Percentiles rank a stretch among this genome's conserved stretches.
Conservation (phyloP, 805 yeast genomes). For the Nadsonia fulvescens region DNA sequence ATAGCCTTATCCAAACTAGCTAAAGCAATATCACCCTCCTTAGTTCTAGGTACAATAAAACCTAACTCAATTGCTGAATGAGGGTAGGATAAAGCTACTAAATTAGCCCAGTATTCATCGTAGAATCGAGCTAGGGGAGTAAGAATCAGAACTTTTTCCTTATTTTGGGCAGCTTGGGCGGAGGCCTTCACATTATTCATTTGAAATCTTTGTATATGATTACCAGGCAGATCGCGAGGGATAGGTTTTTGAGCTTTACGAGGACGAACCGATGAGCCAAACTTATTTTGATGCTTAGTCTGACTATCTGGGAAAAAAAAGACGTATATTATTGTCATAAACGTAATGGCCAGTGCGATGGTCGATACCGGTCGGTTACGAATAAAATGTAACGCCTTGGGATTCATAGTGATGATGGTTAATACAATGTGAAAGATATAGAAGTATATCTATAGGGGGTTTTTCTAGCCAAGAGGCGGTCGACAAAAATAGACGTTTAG, state of each 20-base stretch:
- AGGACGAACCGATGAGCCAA: too few relatives aligned
- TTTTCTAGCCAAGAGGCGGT: too few relatives aligned
- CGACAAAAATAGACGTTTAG: too few relatives aligned
- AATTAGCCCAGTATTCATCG: conserved; percentile 74
- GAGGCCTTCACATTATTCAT: conserved; percentile 63
- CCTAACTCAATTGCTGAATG: conserved; percentile 75
- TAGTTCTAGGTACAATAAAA: conserved; percentile 70
- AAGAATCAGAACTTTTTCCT: conserved; percentile 69
- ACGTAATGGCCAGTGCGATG: too few relatives aligned
- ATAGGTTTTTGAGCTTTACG: conserved; percentile 7
- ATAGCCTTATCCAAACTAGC: conserved; percentile 57
- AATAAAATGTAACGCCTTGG: too few relatives aligned
- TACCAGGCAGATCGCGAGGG: conserved; percentile 8
- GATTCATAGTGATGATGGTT: too few relatives aligned
- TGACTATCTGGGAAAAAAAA: too few relatives aligned
- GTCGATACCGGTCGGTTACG: too few relatives aligned
- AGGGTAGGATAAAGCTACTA: conserved; percentile 61
- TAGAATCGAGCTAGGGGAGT: conserved; percentile 84
- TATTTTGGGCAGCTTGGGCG: conserved; percentile 50
- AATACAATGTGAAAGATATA: too few relatives aligned
- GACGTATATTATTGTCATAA: too few relatives aligned
- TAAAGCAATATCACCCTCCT: conserved; percentile 68
- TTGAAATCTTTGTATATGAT: conserved; percentile 42
- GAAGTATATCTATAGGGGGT: too few relatives aligned
- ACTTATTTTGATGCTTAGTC: too few relatives aligned